A percentile compares a stretch with the other conserved stretches of the same genome.
Evolutionary conservation across 2,329 filamentous ascomycete genomes (phyloP).

Genomic region (Cercospora nicotianae): DNA sequence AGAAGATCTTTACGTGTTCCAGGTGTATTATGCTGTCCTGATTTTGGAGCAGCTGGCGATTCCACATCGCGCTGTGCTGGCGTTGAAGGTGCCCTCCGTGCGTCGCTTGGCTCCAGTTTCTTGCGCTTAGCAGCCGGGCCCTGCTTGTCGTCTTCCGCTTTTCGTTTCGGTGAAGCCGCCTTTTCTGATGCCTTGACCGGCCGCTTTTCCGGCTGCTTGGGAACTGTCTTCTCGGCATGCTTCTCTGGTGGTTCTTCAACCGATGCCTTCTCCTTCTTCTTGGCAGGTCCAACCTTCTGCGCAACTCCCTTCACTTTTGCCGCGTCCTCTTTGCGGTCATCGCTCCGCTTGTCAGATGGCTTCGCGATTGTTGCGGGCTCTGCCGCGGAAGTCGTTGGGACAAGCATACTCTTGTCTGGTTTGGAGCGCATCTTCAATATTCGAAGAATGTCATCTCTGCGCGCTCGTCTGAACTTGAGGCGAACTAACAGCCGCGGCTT

Average conservation of each 20-base stretch:
- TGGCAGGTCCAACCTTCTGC: constrained; percentile 32
- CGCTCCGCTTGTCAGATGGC: constrained; percentile 18
- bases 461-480: constrained; percentile 34
- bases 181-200: constrained; percentile 15
- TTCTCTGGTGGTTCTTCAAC: constrained; percentile 15
- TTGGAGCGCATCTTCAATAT: constrained; percentile 35
- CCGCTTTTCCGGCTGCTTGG: constrained; percentile 16
- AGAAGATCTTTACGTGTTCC: constrained; percentile 33
- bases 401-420: constrained; percentile 24
- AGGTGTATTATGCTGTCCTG: constrained; percentile 28
- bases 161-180: constrained; percentile 14
- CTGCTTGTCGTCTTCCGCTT: constrained; percentile 16
- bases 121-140: constrained; percentile 32
- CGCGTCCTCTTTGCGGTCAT: constrained; percentile 20
- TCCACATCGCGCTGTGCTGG: constrained; percentile 27
- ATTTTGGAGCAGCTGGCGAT: constrained; percentile 29
- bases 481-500: constrained; percentile 29
- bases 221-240: background rate
- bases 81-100: constrained; percentile 30
- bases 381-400: constrained; percentile 11
- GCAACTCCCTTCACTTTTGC: constrained; percentile 34
- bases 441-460: constrained; percentile 29
- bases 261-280: constrained; percentile 22
- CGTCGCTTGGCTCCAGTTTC: constrained; percentile 25
- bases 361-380: constrained; percentile 16